Evolutionary conservation across 2,329 filamentous ascomycete genomes (phyloP).

Genomic region (Mariannaea elegans): DNA sequence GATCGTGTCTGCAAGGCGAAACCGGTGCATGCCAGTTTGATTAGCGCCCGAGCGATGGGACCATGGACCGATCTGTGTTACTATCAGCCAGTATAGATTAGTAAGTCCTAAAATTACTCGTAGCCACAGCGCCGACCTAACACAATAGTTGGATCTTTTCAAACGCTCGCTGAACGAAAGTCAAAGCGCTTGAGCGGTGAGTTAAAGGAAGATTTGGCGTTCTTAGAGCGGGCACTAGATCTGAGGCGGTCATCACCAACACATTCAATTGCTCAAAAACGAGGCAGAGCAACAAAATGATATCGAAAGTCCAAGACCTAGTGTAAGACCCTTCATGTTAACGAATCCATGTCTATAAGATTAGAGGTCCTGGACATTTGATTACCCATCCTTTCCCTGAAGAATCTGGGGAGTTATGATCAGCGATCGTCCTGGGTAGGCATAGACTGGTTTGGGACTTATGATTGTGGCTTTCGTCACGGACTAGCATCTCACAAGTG

Average conservation of each 20-base stretch:
- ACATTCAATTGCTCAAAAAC: slow-evolving; percentile 1
- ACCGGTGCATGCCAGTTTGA: not conserved
- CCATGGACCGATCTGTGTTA: slow-evolving; percentile 19
- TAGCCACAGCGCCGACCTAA: not conserved
- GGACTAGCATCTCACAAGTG: slow-evolving; percentile 8
- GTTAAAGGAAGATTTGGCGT: not conserved
- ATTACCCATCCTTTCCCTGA: not conserved
- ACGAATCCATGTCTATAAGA: not conserved
- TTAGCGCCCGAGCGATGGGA: slow-evolving; percentile 14
- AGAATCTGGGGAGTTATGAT: slow-evolving; percentile 8
- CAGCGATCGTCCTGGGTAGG: slow-evolving; percentile 2
- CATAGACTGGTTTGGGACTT: slow-evolving; percentile 6
- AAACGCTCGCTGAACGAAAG: slow-evolving; percentile 18
- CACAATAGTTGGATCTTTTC: not conserved
- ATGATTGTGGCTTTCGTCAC: slow-evolving; percentile 1
- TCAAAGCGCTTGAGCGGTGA: slow-evolving; percentile 8
- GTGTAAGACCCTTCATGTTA: slow-evolving; percentile 6
- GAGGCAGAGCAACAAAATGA: not conserved
- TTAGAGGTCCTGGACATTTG: not conserved
- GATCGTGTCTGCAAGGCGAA: no score
- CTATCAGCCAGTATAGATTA: not conserved
- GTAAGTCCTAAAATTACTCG: not conserved
- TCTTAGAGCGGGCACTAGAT: not conserved
- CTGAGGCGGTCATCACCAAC: not conserved
- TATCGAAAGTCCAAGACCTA: no score